Base-by-base conservation (phyloP, 2,329 filamentous ascomycete genomes). In the Aspergillus sp. region DNA sequence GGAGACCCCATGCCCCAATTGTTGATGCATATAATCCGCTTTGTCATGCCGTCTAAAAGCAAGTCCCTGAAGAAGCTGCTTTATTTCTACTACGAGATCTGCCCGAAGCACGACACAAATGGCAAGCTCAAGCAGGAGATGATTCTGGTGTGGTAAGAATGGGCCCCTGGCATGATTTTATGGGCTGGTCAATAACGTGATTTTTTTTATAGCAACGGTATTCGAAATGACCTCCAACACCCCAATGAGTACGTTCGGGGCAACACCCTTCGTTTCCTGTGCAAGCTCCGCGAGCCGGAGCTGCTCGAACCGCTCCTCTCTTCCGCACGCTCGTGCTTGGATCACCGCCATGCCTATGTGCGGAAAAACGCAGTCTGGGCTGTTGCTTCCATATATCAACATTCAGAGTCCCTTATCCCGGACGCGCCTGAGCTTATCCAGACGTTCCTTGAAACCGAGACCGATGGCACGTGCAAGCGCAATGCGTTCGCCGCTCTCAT, bases 21-120 rank as follows among this genome's bases (percentile, higher is more conserved):
- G 13, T 78, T 98, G 50, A 98, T 98, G 91, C 91, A 96, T 68
- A 98, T 98, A 56, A 98, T 98, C 62, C 86, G 91, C 60, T 98
- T 98, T 60, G 88, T 98, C 51, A 98, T 98, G 91, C 91, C 91
- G 10, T 94, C 86, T 43, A 95, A 93, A 69, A 86, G 83, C 64
- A 98, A 98, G 69, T 71, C 82, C 26, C 71, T 98, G 52, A 98
- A 98, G 76, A 98, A 98, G 71, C 74, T 98, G 40, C 75, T 98
- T 35, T 98, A 98, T 67, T 91, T 98, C 63, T 98, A 98, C 70
- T 95, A 96, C 60, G 91, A 98, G 67, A 91, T 96, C 59, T 96
- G 91, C 61, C 91, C 89, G 25, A 98, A 98, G 69, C 79, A 86
- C 37, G 91, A 98, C 63, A 72, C 80, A 33, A 80, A 72, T 56